phyloP scores from a whole-genome alignment of 345 rosid species.

The Hevea brasiliensis region DNA sequence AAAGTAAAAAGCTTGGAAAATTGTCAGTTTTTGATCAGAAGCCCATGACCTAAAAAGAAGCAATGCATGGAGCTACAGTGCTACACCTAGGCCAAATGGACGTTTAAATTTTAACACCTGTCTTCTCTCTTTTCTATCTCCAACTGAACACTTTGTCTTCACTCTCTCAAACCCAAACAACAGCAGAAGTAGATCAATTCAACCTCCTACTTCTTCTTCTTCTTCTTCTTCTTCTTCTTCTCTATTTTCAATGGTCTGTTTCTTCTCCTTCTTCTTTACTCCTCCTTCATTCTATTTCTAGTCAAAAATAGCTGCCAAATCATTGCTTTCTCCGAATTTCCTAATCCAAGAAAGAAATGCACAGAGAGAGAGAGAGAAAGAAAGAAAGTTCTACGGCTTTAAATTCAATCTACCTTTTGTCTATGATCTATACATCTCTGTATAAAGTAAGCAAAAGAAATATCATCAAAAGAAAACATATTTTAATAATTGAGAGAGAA shows the following conservation, averaged over 20 bases:
- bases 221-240: too few relatives aligned
- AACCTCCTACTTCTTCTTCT: not conserved
- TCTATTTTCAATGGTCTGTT: not conserved
- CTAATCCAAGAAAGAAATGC: not conserved
- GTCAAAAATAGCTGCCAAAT: conserved; percentile 31
- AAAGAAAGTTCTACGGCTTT: conserved; percentile 19
- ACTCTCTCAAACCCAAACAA: not conserved
- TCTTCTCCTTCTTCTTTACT: too few relatives aligned
- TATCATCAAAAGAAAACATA: conserved; percentile 1
- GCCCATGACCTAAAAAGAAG: not conserved
- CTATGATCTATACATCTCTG: conserved; percentile 33
- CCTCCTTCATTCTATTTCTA: too few relatives aligned
- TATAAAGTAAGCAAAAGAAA: conserved; percentile 19
- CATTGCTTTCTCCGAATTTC: conserved; percentile 11
- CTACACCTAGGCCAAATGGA: too few relatives aligned
- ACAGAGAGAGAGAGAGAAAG: too few relatives aligned
- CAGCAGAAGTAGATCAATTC: too few relatives aligned
- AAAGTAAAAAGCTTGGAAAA: not conserved
- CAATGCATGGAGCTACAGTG: conserved; percentile 28
- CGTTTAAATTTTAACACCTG: too few relatives aligned
- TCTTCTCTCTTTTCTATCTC: not conserved
- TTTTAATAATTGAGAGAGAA: not conserved
- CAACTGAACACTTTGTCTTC: conserved; percentile 7
- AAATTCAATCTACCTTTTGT: conserved; percentile 25
- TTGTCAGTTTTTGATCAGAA: conserved; percentile 3